Base-by-base conservation (phyloP, 495 filamentous ascomycete species). In the Tuber microsphaerosporum region DNA sequence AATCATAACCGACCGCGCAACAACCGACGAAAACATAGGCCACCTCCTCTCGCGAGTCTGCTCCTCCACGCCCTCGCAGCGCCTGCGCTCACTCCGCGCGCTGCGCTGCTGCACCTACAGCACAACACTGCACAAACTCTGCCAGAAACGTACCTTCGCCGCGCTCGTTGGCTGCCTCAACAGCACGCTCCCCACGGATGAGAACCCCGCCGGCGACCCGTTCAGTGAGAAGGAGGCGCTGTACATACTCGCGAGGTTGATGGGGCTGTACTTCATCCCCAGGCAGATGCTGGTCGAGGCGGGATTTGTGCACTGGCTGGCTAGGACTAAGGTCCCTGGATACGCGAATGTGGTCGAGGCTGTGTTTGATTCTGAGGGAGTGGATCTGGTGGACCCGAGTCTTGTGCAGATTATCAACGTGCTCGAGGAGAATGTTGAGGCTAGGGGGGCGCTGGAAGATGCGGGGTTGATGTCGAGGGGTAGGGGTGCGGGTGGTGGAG, bases 1-100 rank as follows among this genome's bases (percentile, higher is more conserved):
- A 71, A 81, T 81, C 70, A 74, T 81, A 34, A 81, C 74, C 74
- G 79, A 81, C 69, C 79, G 79, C 46, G 79, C 79, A 3, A 81
- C 75, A 34, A 81, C 79, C 17, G 70, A 71, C 5, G 45, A 73
- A 44, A 81, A 73, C 20, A 61, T 81, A 14, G 51, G 73, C 17
- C 80, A 72, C 45, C 69, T 81, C 37, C 56, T 81, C 17, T 72
- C 69, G 19, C 78, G 81, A 20, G 61, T 81, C 34, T n/a, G 72
- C n/a, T 70, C 69, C 31, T 56, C 39, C 6, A 74, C 74, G 31
- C 22, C 51, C 9, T 20, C 39, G 26, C 42, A 56, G 17, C 69
- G 79, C 17, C 48, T 75, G 1, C 78, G 75, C 17, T 75, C 79
- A 10, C 56, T 81, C 48, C 76, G 77, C 72, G 78, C 78, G 20